Evolutionary conservation across 441 rosid species (phyloP).

Genomic region (Populus trichocarpa): DNA sequence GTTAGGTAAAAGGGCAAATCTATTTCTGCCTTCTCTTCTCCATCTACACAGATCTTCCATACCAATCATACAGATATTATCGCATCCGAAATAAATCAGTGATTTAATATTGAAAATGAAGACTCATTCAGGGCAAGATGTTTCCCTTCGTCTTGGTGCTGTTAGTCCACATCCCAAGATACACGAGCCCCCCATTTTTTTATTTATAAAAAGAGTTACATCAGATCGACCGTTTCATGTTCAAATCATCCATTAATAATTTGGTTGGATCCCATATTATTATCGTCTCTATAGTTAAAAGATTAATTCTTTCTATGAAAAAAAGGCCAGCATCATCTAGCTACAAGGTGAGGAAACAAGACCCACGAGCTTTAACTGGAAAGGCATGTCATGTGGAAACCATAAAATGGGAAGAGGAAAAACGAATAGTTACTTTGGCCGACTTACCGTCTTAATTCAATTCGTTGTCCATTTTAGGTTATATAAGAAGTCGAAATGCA

Average conservation of each 20-base stretch:
- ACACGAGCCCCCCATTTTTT: not conserved
- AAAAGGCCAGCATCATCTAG: not conserved
- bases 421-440: not conserved
- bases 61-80: not conserved
- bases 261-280: too few relatives aligned
- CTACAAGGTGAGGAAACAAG: not conserved
- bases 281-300: too few relatives aligned
- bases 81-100: not conserved
- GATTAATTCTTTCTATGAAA: not conserved
- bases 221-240: too few relatives aligned
- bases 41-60: not conserved
- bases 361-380: not conserved
- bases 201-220: not conserved
- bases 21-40: not conserved
- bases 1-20: constrained; percentile 30
- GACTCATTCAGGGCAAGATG: not conserved
- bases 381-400: not conserved
- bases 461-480: not conserved
- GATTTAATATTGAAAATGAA: constrained; percentile 1
- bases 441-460: not conserved
- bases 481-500: not conserved
- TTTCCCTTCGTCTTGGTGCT: not conserved
- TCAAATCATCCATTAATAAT: too few relatives aligned
- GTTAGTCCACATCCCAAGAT: not conserved
- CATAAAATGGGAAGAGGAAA: not conserved